Evolutionary conservation across 2,329 filamentous ascomycete species (phyloP), one percentile per base, ranked within the genome.

Genomic region (Setomelanomma holmii): DNA sequence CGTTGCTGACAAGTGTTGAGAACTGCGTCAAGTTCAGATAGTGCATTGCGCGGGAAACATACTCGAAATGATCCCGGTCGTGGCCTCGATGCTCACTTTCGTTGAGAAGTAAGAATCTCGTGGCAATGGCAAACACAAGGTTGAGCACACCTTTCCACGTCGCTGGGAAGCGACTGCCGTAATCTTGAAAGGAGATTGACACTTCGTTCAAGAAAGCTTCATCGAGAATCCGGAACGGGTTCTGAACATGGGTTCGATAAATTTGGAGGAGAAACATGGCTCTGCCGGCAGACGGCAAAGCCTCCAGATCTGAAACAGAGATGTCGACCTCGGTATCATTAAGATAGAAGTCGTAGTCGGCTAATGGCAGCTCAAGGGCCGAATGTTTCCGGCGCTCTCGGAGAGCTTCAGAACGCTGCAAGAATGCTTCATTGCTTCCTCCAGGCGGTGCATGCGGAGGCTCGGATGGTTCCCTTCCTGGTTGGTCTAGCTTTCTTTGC

Each of bases 61-160:
- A 78, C 1, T 74, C 48, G 14, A 72, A 33, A 43, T 78, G 75
- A 35, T 76, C 73, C 3, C 27, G 14, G 19, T 60, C 53, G 16
- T 62, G 61, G 34, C 70, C 60, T 16, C 58, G 27, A 30, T 30
- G 68, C 23, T 51, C 58, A 63, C 64, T 71, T 1, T 64, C 60
- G 5, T 65, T 63, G 44, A 76, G 62, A 44, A 74, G 66, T 5
- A 71, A 71, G 52, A 74, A 72, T 42, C 67, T 67, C 8, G 75
- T 67, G 5, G 72, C 75, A 17, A 79, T 74, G 10, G 76, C 77
- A 38, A 79, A 76, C 1, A 79, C 59, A 10, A 78, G 38, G 41
- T 79, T 78, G 49, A 78, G 42, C 2, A 73, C 67, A 3, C 71
- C 73, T 4, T 68, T 64, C 75, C 74, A 77, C 40, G 49, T 56